Evolutionary conservation across 148 eudicot species (phyloP).

Genomic region (Polygonum aviculare): DNA sequence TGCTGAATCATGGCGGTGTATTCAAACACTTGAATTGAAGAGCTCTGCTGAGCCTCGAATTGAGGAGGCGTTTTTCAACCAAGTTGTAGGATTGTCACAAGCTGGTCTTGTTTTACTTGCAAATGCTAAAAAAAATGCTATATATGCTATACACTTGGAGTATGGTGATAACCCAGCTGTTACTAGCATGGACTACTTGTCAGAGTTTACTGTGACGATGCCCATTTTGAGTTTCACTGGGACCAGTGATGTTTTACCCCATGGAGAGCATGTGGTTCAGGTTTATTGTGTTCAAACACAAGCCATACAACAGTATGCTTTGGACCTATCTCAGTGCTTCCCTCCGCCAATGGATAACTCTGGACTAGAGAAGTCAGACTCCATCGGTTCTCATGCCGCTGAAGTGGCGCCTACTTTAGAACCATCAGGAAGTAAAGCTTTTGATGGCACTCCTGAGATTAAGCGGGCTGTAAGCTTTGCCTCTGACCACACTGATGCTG

Average conservation of each 20-base stretch:
- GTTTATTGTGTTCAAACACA: conserved; percentile 98
- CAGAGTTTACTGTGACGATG: conserved; percentile 97
- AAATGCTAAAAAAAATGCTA: conserved; percentile 94
- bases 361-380: conserved; percentile 52
- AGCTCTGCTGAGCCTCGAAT: conserved; percentile 55
- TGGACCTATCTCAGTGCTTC: conserved; percentile 85
- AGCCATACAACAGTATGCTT: conserved; percentile 98
- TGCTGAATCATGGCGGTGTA: conserved; percentile 87
- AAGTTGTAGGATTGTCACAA: conserved; percentile 78
- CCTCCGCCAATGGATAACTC: conserved; percentile 66
- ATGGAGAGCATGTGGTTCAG: conserved; percentile 77
- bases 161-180: conserved; percentile 71
- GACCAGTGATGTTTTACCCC: conserved; percentile 66
- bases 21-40: conserved; percentile 75
- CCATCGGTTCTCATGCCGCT: conserved; percentile 45
- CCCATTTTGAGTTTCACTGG: conserved; percentile 96
- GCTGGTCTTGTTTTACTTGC: conserved; percentile 87
- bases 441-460: conserved; percentile 32
- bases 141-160: conserved; percentile 89
- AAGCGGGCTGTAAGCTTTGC: conserved; percentile 35
- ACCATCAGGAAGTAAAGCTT: conserved; percentile 44
- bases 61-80: conserved; percentile 89
- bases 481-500: conserved; percentile 36
- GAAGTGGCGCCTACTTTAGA: conserved; percentile 38
- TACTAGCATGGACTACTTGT: conserved; percentile 87